These are phyloP conservation scores for Leishmania tropica DNA, from an alignment of 208 protist species.

Conservation along the genomic window DNA sequence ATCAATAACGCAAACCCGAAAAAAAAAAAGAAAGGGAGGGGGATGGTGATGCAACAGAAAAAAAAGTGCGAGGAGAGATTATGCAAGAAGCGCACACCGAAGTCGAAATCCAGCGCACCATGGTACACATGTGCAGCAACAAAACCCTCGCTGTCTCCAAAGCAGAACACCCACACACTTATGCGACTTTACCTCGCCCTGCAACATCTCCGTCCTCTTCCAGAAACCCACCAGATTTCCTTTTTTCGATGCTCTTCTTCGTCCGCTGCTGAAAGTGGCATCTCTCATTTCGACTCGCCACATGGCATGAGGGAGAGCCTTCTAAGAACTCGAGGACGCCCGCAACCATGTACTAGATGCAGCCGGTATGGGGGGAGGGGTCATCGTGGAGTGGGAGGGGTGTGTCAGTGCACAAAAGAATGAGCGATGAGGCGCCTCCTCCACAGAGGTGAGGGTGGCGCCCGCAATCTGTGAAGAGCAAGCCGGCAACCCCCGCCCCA, in stretches of 20 bases:
- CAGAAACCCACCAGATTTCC: no score
- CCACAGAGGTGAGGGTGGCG: not conserved
- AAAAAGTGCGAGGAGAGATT: not conserved
- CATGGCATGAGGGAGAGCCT: not conserved
- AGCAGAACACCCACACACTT: not conserved
- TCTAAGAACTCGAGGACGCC: not conserved
- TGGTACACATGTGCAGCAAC: not conserved
- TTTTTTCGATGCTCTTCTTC: not conserved
- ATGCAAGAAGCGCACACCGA: not conserved
- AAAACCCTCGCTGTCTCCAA: not conserved
- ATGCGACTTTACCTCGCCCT: not conserved
- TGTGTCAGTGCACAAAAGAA: not conserved
- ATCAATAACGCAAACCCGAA: not conserved
- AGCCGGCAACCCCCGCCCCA: not conserved
- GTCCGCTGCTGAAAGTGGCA: not conserved
- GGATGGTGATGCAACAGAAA: constrained; percentile 8
- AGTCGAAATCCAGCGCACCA: not conserved
- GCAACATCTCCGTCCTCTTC: not conserved
- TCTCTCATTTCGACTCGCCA: not conserved
- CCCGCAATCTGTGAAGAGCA: not conserved
- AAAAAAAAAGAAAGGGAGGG: not conserved
- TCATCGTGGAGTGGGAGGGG: not conserved
- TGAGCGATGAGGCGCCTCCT: not conserved
- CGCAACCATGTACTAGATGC: not conserved
- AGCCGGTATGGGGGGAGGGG: not conserved